Conservation (phyloP, 768 basidiomycete species). For the Pleurotus ostreatus region DNA sequence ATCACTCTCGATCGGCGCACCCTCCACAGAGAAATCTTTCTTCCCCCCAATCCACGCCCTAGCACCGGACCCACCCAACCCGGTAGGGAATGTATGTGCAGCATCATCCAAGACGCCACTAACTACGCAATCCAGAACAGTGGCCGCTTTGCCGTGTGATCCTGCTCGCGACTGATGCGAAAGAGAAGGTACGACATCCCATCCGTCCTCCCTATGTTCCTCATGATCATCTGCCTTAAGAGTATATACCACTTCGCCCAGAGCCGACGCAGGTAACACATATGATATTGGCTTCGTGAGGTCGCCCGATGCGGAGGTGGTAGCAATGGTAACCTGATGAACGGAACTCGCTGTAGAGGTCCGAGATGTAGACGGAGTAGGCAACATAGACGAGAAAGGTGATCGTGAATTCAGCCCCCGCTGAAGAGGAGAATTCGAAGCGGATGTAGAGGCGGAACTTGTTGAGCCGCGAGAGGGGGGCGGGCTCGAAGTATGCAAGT, state of each 20-base stretch:
- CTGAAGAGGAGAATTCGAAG: neutral
- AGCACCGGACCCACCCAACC: neutral
- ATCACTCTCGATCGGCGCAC: neutral
- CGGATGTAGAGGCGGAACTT: neutral
- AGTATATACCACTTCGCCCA: neutral
- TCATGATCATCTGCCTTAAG: neutral
- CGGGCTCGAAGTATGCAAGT: neutral
- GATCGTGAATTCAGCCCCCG: neutral
- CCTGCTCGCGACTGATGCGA: no score
- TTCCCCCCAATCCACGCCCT: constrained; percentile 2
- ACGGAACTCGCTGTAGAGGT: neutral
- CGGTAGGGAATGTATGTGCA: neutral
- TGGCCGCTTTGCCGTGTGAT: neutral
- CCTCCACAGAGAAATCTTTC: neutral
- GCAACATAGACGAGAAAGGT: neutral
- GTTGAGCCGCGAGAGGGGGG: constrained; percentile 1
- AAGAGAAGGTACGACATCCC: neutral
- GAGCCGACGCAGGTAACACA: neutral
- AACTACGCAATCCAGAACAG: constrained; percentile 1
- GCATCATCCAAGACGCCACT: constrained; percentile 4
- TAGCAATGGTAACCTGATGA: no score
- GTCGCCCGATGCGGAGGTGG: neutral
- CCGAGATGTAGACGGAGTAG: neutral
- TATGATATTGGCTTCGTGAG: constrained; percentile 1
- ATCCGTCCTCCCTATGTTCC: neutral